These are phyloP conservation scores for Grigorovia yakushimaensis DNA, from an alignment of 805 yeast species.

Conservation along the genomic window DNA sequence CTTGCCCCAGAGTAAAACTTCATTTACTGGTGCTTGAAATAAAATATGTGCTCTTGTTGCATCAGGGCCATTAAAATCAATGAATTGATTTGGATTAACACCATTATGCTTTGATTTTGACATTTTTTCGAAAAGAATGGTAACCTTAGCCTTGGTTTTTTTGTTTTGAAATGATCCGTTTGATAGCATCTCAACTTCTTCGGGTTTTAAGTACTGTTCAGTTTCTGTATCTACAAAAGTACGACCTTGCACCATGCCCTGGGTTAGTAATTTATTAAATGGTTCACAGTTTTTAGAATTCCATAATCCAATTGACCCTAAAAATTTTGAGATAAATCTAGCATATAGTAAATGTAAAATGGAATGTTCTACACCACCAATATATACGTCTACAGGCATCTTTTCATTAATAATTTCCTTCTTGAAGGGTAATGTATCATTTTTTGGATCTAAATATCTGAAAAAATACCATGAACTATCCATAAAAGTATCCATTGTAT, in stretches of 20 bases:
- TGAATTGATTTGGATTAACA: conserved; percentile 77
- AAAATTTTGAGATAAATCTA: conserved; percentile 74
- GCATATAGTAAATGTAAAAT: conserved; percentile 83
- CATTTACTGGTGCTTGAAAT: conserved; percentile 84
- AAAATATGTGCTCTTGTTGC: conserved; percentile 88
- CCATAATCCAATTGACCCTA: conserved; percentile 62
- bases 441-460: conserved; percentile 70
- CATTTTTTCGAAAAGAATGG: conserved; percentile 76
- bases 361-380: conserved; percentile 97
- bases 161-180: conserved; percentile 35
- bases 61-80: conserved; percentile 76
- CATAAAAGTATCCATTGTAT: conserved; percentile 97
- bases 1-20: conserved; percentile 84
- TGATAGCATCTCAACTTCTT: conserved; percentile 48
- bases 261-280: conserved; percentile 68
- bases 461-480: conserved; percentile 96
- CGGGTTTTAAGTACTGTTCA: conserved; percentile 69
- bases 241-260: conserved; percentile 96
- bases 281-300: conserved; percentile 61
- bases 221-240: conserved; percentile 65
- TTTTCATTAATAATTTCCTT: conserved; percentile 37
- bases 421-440: conserved; percentile 44
- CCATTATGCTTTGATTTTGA: conserved; percentile 94
- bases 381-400: conserved; percentile 82
- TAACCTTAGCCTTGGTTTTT: conserved; percentile 43